Conservation (phyloP, 805 yeast species). For the Nakazawaea anatomiae region DNA sequence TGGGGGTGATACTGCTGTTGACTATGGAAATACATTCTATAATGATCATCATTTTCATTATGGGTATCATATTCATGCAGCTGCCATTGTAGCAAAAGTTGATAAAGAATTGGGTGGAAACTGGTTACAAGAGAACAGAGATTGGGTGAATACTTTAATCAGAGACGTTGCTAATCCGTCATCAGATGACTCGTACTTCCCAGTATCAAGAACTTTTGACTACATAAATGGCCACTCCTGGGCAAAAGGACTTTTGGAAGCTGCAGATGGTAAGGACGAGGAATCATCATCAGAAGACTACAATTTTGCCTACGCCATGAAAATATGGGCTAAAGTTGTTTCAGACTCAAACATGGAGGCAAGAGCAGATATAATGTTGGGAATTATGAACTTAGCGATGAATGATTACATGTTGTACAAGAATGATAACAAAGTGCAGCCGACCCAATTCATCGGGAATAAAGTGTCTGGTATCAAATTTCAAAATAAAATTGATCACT, state of each 20-base stretch:
- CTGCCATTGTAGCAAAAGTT: conserved; percentile 68
- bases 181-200: conserved; percentile 46
- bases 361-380: conserved; percentile 54
- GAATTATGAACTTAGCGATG: conserved; percentile 49
- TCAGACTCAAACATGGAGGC: conserved; percentile 47
- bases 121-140: conserved; percentile 43
- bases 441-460: conserved; percentile 44
- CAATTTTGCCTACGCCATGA: conserved; percentile 62
- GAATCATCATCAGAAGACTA: conserved; percentile 70
- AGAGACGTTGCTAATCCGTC: conserved; percentile 68
- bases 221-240: conserved; percentile 72
- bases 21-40: conserved; percentile 71
- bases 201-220: conserved; percentile 61
- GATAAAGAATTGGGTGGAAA: conserved; percentile 47
- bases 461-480: conserved; percentile 65
- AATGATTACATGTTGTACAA: conserved; percentile 47
- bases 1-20: conserved; percentile 31
- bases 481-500: conserved; percentile 68
- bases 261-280: conserved; percentile 67
- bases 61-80: conserved; percentile 79
- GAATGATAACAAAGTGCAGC: conserved; percentile 44
- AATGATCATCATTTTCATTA: conserved; percentile 89
- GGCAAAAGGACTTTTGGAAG: conserved; percentile 62
- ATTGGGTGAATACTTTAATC: conserved; percentile 55
- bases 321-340: conserved; percentile 59